phyloP scores from a whole-genome alignment of 2,329 filamentous ascomycete species.

The Paecilomyces niveus region DNA sequence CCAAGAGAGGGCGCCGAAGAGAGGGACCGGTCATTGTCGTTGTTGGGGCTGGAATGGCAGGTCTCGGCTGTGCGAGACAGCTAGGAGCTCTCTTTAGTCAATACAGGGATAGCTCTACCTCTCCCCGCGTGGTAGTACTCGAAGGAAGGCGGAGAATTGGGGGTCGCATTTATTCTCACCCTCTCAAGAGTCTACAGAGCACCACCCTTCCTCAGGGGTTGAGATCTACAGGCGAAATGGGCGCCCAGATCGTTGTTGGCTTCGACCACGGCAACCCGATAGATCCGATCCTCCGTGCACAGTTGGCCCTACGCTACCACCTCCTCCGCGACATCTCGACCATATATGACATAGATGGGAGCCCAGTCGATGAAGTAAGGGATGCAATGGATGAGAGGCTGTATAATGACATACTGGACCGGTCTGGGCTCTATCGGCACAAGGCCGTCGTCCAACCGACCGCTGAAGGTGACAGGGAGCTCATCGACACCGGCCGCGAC shows the following conservation, averaged over 20 bases:
- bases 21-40: slow-evolving; percentile 70
- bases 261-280: slow-evolving; percentile 94
- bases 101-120: slow-evolving; percentile 61
- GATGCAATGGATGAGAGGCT: slow-evolving; percentile 83
- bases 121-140: slow-evolving; percentile 68
- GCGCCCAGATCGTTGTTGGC: slow-evolving; percentile 95
- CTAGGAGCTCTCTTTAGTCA: slow-evolving; percentile 80
- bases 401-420: slow-evolving; percentile 90
- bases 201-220: slow-evolving; percentile 46
- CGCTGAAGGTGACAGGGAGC: slow-evolving; percentile 72
- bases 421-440: slow-evolving; percentile 83
- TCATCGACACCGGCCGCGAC: slow-evolving; percentile 79
- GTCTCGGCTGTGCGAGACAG: slow-evolving; percentile 85
- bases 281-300: slow-evolving; percentile 82
- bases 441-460: slow-evolving; percentile 63
- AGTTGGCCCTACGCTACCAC: slow-evolving; percentile 82
- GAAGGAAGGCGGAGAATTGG: slow-evolving; percentile 85
- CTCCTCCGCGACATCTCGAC: slow-evolving; percentile 72
- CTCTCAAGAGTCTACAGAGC: slow-evolving; percentile 53
- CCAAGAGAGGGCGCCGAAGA: slow-evolving; percentile 36
- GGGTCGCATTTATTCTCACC: slow-evolving; percentile 86
- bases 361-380: slow-evolving; percentile 64
- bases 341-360: slow-evolving; percentile 66
- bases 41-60: slow-evolving; percentile 90
- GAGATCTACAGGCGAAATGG: slow-evolving; percentile 84